phyloP scores from a whole-genome alignment of 2,329 filamentous ascomycete genomes.

The Hypoxylon sp. region DNA sequence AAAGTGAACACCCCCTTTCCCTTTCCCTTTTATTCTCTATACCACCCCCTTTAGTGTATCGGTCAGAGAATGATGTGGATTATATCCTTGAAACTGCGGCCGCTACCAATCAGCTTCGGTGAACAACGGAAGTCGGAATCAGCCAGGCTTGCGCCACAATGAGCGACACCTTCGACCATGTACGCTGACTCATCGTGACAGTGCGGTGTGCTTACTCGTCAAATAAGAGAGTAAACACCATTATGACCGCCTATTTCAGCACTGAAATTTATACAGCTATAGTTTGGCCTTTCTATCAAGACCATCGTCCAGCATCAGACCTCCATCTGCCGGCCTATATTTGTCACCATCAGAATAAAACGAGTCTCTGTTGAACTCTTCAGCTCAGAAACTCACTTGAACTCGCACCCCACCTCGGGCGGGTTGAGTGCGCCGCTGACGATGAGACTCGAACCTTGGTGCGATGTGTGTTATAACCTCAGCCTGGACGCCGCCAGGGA shows the following conservation, averaged over 20 bases:
- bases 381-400: neutral
- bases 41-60: too few species aligned
- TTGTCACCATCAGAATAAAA: neutral
- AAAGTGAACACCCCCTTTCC: too few species aligned
- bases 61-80: too few species aligned
- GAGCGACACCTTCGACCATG: too few species aligned
- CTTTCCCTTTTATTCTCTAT: too few species aligned
- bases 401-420: neutral
- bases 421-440: neutral
- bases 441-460: neutral
- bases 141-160: too few species aligned
- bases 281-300: neutral
- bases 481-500: neutral
- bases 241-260: neutral
- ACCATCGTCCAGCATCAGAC: neutral
- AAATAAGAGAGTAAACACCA: neutral
- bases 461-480: slow-evolving; percentile 13
- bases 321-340: neutral
- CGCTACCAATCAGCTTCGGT: too few species aligned
- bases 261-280: neutral
- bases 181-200: neutral
- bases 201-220: neutral
- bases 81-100: too few species aligned
- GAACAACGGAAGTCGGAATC: too few species aligned
- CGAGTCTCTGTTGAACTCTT: neutral